A percentile compares a stretch with the other conserved stretches of the same genome.
phyloP scores from a whole-genome alignment of 805 yeast species.

The Metschnikowia matae region DNA sequence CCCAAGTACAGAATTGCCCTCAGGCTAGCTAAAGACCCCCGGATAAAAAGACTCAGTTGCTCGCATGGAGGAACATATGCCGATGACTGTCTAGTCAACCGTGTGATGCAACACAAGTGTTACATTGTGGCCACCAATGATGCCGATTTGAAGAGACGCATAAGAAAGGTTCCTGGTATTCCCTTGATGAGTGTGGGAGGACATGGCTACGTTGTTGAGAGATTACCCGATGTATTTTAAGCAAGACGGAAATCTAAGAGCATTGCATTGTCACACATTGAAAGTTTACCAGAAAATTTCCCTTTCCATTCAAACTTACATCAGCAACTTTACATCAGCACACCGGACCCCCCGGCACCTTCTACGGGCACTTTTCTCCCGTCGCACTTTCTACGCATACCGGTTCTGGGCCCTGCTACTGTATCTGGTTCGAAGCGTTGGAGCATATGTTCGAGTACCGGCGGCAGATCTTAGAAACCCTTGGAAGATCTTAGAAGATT shows the following conservation, averaged over 20 bases:
- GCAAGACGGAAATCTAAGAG: not conserved
- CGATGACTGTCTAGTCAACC: slow-evolving; percentile 91
- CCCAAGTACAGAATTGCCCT: slow-evolving; percentile 92
- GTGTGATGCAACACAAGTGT: slow-evolving; percentile 95
- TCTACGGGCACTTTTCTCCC: too few species aligned
- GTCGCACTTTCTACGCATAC: not conserved
- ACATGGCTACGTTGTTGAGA: slow-evolving; percentile 86
- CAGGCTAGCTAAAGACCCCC: slow-evolving; percentile 87
- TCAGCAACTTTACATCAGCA: not conserved
- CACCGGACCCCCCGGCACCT: not conserved
- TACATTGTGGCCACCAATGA: slow-evolving; percentile 97
- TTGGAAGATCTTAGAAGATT: not conserved
- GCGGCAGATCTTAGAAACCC: not conserved
- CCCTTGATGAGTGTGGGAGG: slow-evolving; percentile 97
- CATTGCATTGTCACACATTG: too few species aligned
- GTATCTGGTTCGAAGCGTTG: not conserved
- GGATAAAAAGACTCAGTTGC: slow-evolving; percentile 82
- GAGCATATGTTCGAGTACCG: not conserved
- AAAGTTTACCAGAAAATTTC: too few species aligned
- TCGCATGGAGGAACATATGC: slow-evolving; percentile 96
- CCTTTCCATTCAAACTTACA: too few species aligned
- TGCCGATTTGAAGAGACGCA: slow-evolving; percentile 91
- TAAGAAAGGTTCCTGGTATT: slow-evolving; percentile 95
- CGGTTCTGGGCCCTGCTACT: not conserved
- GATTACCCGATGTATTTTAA: slow-evolving; percentile 89